Evolutionary conservation across 208 protist genomes (phyloP), one percentile per base, ranked within the genome.

Genomic region (Leishmania tropica): DNA sequence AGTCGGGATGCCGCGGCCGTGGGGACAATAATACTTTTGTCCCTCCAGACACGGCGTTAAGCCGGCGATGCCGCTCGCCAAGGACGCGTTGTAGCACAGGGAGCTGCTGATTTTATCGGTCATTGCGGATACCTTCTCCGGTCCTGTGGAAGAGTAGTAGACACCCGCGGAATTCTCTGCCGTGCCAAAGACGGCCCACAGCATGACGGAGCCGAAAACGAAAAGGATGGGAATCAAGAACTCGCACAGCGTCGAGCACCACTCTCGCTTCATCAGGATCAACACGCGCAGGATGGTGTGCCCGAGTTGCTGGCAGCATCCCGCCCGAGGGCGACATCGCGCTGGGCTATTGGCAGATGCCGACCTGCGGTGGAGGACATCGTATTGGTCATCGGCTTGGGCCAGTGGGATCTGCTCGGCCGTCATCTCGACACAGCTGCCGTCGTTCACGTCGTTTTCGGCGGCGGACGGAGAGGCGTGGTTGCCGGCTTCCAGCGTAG

Each of bases 161-260:
- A 31, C 0, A 11, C 8, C 72, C 2, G 64, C 85, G 5, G 42
- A 47, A 35, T 67, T 53, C 1, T 37, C 40, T 24, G 48, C 51
- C 45, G 54, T 80, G 73, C 85, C 86, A 54, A 87, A 88, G 68
- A 89, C 72, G 40, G 45, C 71, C 86, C 88, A 94, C 21, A 96
- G 75, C 7, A 85, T 54, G 28, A 94, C 79, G 5, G 86, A 79
- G 47, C 84, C 86, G 37, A 92, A 35, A 37, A 94, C 86, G 70
- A 96, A 93, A n/a, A 94, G 28, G 80, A 96, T 90, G 11, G 92
- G 90, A 35, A 94, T 88, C 19, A 92, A 2, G 19, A 94, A 35
- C 85, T 94, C 92, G 62, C 84, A 85, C 58, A 85, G 47, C 60
- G 79, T 90, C 35, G 85, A 89, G 48, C 78, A 79, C 73, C 81